These are phyloP conservation scores for Fusarium floridanum DNA, from an alignment of 2,329 filamentous ascomycete genomes.

Conservation along the genomic window DNA sequence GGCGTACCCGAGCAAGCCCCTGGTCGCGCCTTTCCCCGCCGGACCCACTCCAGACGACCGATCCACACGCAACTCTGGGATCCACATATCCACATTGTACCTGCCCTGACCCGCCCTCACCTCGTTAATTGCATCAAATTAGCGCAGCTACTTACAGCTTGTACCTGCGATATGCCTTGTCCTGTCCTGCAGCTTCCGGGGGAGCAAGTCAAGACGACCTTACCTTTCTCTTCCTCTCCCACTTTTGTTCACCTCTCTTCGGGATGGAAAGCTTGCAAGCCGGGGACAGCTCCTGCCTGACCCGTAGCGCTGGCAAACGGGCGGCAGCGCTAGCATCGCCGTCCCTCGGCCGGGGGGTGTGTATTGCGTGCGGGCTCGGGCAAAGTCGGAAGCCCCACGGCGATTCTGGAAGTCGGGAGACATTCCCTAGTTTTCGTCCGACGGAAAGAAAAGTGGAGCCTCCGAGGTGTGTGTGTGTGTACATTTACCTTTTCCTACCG, in stretches of 20 bases:
- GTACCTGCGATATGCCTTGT: slow-evolving; percentile 7
- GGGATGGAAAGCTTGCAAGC: slow-evolving; percentile 20
- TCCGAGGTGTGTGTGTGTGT: slow-evolving; percentile 15
- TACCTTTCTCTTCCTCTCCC: not conserved
- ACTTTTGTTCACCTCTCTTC: slow-evolving; percentile 10
- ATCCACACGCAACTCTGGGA: not conserved
- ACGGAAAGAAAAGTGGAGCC: slow-evolving; percentile 35
- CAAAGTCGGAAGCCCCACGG: slow-evolving; percentile 40
- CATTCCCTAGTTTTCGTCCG: slow-evolving; percentile 40
- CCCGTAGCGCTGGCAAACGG: slow-evolving; percentile 41
- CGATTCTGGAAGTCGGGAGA: slow-evolving; percentile 44
- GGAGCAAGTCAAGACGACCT: not conserved
- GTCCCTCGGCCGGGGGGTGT: slow-evolving; percentile 13
- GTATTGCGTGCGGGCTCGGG: slow-evolving; percentile 26
- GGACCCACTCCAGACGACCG: slow-evolving; percentile 5
- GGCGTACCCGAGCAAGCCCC: slow-evolving; percentile 45
- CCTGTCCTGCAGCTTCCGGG: slow-evolving; percentile 32
- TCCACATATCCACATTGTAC: not conserved
- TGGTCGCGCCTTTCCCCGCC: slow-evolving; percentile 33
- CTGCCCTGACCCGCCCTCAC: slow-evolving; percentile 4
- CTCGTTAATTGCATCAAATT: slow-evolving; percentile 34
- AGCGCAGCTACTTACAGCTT: slow-evolving; percentile 1
- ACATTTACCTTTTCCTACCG: not conserved
- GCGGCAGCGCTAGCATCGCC: slow-evolving; percentile 37
- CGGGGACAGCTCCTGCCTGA: slow-evolving; percentile 31